A percentile compares a stretch with the other conserved stretches of the same genome.
Conservation (phyloP, 2,329 filamentous ascomycete species). For the Truncatella angustata region DNA sequence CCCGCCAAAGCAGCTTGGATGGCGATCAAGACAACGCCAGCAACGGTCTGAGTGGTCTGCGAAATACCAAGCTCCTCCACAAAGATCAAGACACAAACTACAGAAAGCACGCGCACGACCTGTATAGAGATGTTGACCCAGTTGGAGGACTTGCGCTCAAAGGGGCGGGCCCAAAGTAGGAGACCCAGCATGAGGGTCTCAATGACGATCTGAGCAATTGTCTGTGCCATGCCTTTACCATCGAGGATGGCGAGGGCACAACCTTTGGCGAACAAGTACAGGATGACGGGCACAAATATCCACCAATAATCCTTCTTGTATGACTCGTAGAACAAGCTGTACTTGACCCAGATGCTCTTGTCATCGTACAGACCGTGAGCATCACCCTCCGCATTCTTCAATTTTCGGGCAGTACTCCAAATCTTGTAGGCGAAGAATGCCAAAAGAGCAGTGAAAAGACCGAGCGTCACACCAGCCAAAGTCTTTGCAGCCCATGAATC, state of each 20-base stretch:
- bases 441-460: slow-evolving; percentile 77
- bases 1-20: slow-evolving; percentile 83
- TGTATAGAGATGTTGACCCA: slow-evolving; percentile 94
- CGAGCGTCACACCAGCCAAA: slow-evolving; percentile 79
- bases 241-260: slow-evolving; percentile 81
- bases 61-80: slow-evolving; percentile 88
- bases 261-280: slow-evolving; percentile 90
- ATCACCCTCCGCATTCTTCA: slow-evolving; percentile 73
- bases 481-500: slow-evolving; percentile 92
- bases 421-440: slow-evolving; percentile 83
- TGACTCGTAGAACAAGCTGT: slow-evolving; percentile 94
- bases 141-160: slow-evolving; percentile 81
- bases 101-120: slow-evolving; percentile 82
- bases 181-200: slow-evolving; percentile 77
- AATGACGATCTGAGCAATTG: slow-evolving; percentile 74
- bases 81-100: slow-evolving; percentile 86
- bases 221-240: slow-evolving; percentile 81
- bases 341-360: slow-evolving; percentile 89
- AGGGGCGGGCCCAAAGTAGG: slow-evolving; percentile 82
- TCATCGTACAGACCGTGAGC: slow-evolving; percentile 75
- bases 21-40: slow-evolving; percentile 89
- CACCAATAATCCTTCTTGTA: slow-evolving; percentile 97
- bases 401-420: slow-evolving; percentile 69
- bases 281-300: slow-evolving; percentile 85
- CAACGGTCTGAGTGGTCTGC: slow-evolving; percentile 91